These are phyloP conservation scores for Suillus bovinus DNA, from an alignment of 768 basidiomycete species.

Conservation along the genomic window DNA sequence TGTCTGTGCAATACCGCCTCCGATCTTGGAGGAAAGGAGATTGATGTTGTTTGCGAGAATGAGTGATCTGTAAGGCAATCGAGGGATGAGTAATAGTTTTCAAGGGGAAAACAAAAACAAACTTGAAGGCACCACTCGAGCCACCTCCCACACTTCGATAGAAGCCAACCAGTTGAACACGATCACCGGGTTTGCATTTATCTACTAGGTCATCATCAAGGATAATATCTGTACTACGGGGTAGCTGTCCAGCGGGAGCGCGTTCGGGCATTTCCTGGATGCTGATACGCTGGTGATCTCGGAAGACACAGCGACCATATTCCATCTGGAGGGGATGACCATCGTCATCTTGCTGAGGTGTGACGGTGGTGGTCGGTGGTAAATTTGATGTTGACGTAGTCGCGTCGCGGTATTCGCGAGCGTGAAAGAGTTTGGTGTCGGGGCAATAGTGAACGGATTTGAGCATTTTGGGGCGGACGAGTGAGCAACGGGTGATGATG, in stretches of 20 bases:
- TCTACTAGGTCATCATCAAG: conserved; percentile 97
- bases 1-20: conserved; percentile 93
- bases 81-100: conserved; percentile 16
- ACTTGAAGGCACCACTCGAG: conserved; percentile 93
- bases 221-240: conserved; percentile 94
- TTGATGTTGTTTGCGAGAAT: conserved; percentile 96
- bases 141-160: conserved; percentile 95
- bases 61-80: conserved; percentile 62
- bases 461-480: conserved; percentile 98
- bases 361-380: conserved; percentile 82
- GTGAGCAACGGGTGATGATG: conserved; percentile 96
- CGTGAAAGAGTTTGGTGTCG: conserved; percentile 81
- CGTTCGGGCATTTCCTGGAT: conserved; percentile 99
- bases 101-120: conserved; percentile 16
- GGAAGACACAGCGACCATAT: conserved; percentile 88
- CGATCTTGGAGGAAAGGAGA: conserved; percentile 90
- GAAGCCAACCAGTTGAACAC: conserved; percentile 93
- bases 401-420: conserved; percentile 90
- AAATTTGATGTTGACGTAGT: conserved; percentile 84
- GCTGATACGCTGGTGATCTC: conserved; percentile 95
- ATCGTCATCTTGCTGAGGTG: conserved; percentile 91
- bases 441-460: conserved; percentile 95
- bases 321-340: conserved; percentile 87
- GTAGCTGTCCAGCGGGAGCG: conserved; percentile 95
- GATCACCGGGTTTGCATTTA: conserved; percentile 96